Conservation (phyloP, 2,329 filamentous ascomycete genomes). For the Macrophomina tecta region DNA sequence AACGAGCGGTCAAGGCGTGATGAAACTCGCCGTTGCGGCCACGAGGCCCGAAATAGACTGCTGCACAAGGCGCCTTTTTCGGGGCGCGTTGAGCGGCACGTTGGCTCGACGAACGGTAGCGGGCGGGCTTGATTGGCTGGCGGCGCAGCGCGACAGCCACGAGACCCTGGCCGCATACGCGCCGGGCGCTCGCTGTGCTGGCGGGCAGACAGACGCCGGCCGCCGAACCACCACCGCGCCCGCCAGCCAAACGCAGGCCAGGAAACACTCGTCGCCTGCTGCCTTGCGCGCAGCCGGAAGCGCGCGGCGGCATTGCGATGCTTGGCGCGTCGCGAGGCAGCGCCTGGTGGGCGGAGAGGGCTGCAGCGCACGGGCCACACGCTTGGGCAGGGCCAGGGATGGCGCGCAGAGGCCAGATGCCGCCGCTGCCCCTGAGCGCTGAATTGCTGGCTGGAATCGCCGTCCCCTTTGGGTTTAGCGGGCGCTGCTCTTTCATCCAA, state of each 20-base stretch:
- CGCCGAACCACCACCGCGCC: background rate
- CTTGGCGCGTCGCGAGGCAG: slow-evolving; percentile 8
- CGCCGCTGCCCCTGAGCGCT: background rate
- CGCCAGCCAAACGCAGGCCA: background rate
- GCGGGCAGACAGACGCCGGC: background rate
- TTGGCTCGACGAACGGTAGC: background rate
- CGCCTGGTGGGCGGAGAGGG: background rate
- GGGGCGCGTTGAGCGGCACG: slow-evolving; percentile 1
- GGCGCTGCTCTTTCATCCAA: slow-evolving; percentile 6
- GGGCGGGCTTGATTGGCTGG: slow-evolving; percentile 13
- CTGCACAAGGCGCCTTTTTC: slow-evolving; percentile 9
- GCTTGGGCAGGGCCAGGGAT: slow-evolving; percentile 12
- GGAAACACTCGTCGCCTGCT: background rate
- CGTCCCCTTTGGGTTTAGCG: background rate
- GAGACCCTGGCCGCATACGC: slow-evolving; percentile 5
- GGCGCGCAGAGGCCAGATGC: background rate
- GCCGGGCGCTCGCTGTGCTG: slow-evolving; percentile 13
- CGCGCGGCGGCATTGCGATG: background rate
- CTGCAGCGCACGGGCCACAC: background rate
- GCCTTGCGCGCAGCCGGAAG: slow-evolving; percentile 13
- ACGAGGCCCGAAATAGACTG: slow-evolving; percentile 10
- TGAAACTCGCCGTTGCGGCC: slow-evolving; percentile 14
- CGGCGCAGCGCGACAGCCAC: background rate
- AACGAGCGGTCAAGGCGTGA: slow-evolving; percentile 6
- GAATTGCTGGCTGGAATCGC: slow-evolving; percentile 15